phyloP scores from a whole-genome alignment of 2,329 filamentous ascomycete species.

The Cordyceps fumosorosea region DNA sequence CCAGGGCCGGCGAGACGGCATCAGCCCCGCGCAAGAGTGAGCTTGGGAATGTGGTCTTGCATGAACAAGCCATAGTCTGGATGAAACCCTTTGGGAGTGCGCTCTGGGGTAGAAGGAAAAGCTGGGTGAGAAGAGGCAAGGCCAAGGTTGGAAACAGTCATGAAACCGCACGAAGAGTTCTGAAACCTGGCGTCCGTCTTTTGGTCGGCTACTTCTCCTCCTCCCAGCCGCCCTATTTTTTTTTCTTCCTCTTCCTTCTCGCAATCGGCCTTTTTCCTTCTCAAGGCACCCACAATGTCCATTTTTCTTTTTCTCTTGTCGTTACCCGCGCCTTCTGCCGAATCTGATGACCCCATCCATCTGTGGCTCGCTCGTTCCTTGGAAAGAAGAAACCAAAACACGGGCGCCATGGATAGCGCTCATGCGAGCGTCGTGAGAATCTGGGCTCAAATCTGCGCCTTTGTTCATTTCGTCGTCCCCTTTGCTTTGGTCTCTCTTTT shows the following conservation, averaged over 20 bases:
- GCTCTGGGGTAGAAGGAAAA: background rate
- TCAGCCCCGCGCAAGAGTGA: no score
- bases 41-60: no score
- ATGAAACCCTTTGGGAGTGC: background rate
- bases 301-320: background rate
- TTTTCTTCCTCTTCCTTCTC: no score
- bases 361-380: background rate
- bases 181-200: background rate
- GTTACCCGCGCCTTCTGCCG: background rate
- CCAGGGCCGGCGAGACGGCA: no score
- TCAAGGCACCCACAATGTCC: no score
- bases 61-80: background rate
- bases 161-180: background rate
- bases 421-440: conserved; percentile 1
- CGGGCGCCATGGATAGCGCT: background rate
- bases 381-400: background rate
- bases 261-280: no score
- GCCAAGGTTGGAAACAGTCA: background rate
- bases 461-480: background rate
- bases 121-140: background rate
- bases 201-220: background rate
- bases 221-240: no score
- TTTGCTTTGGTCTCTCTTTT: background rate
- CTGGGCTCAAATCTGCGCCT: conserved; percentile 3
- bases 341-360: background rate